Base-by-base conservation (phyloP, 768 basidiomycete genomes). In the Kwoniella sp. region DNA sequence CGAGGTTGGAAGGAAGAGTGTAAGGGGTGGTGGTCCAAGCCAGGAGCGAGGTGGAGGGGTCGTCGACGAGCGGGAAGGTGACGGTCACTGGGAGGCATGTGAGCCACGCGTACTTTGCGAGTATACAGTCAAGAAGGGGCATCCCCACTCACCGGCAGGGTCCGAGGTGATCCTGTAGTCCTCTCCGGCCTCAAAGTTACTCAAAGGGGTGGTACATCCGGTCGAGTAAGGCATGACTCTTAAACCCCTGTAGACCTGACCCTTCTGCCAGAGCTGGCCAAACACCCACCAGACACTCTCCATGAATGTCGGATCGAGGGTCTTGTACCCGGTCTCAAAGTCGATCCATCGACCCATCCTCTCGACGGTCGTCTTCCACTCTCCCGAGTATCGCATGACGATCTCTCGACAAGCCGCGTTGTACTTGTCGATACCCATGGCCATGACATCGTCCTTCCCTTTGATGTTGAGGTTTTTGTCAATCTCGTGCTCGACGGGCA, bases 201-300 rank as follows among this genome's bases (percentile, higher is more conserved):
- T 93, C 50, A 99, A 76, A 26, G 95, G 93, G 0, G 95, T 99
- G 1, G 90, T 91, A 67, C 87, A 87, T 10, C 89, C 95, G 0
- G 89, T 90, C 10, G 95, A 95, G 73, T 99, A 99, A 2, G 95
- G 95, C 91, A 99, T 95, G 57, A 99, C 95, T 53, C 82, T 81
- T 59, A 92, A 78, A 0, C 95, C 95, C 14, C 89, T 82, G 75
- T 99, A 99, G 15, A 99, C 91, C 77, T 91, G 76, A 5, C 80
- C 83, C 73, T 90, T 93, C 69, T 90, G 83, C 80, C 85, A 93
- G n/a, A 99, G 81, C 71, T 91, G 84, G 46, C 83, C 79, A 75
- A 99, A 99, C 8, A 89, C 95, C 95, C 95, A 99, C 95, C 95
- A 99, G 10, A 95, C 89, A 40, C 84, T 85, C 79, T 99, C 95